Conservation (phyloP, 306 rosid genomes). For the Dryas drummondii region DNA sequence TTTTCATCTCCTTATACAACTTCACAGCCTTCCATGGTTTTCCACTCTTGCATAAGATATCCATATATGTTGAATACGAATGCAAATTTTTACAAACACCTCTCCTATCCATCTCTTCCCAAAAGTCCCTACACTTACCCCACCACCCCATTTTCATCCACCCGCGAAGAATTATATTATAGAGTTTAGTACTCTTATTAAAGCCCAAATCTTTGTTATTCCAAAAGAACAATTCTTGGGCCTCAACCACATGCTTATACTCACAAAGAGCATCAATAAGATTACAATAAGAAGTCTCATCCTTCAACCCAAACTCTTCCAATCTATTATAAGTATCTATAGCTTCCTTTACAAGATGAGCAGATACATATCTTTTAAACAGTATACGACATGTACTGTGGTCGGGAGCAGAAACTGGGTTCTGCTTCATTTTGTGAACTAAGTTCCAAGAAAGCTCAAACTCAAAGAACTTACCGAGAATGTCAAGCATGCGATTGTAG, state of each 20-base stretch:
- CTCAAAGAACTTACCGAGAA: conserved; percentile 79
- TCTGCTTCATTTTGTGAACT: conserved; percentile 52
- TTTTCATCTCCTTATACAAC: conserved; percentile 65
- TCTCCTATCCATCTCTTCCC: conserved; percentile 84
- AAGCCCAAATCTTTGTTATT: conserved; percentile 25
- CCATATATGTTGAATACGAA: conserved; percentile 84
- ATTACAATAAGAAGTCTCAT: conserved; percentile 55
- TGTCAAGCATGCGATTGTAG: conserved; percentile 63
- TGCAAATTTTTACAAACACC: conserved; percentile 68
- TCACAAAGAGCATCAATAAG: conserved; percentile 86
- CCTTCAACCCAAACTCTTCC: conserved; percentile 59
- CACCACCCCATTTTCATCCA: conserved; percentile 86
- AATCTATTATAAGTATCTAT: conserved; percentile 49
- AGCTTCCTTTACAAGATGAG: conserved; percentile 67
- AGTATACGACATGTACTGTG: conserved; percentile 70
- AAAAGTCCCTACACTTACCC: conserved; percentile 78
- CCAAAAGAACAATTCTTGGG: conserved; percentile 64
- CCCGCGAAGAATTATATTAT: conserved; percentile 77
- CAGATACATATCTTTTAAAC: conserved; percentile 75
- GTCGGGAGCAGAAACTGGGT: conserved; percentile 53
- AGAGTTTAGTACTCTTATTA: conserved; percentile 46
- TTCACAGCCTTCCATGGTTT: conserved; percentile 91
- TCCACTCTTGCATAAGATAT: conserved; percentile 76
- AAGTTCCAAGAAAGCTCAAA: conserved; percentile 65
- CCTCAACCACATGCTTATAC: conserved; percentile 72